Percentiles rank a stretch among this genome's conserved stretches.
These are phyloP conservation scores for Nitzschia inconspicua DNA, from an alignment of 108 stramenopile species.

Conservation along the genomic window DNA sequence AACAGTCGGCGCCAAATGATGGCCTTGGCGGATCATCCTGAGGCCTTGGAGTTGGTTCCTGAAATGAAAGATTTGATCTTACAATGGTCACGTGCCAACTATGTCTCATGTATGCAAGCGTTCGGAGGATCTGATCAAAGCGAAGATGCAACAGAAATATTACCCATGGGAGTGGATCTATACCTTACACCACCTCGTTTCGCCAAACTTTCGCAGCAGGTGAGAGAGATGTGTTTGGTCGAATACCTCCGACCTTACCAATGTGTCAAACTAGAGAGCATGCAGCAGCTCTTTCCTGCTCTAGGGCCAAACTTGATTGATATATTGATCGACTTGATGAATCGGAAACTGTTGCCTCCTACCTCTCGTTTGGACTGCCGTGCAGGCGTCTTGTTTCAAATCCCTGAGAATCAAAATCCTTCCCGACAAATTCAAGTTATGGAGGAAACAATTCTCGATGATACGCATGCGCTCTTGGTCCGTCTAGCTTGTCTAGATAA, in stretches of 20 bases:
- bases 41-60: conserved; percentile 46
- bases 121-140: conserved; percentile 3
- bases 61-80: conserved; percentile 29
- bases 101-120: conserved; percentile 32
- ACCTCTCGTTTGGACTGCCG: conserved; percentile 29
- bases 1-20: conserved; percentile 37
- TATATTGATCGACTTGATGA: conserved; percentile 33
- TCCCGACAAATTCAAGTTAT: not conserved
- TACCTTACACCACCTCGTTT: conserved; percentile 47
- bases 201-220: conserved; percentile 28
- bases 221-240: conserved; percentile 61
- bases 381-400: conserved; percentile 7
- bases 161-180: conserved; percentile 30
- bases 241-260: conserved; percentile 72
- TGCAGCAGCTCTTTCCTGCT: conserved; percentile 39
- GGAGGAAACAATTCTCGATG: conserved; percentile 34
- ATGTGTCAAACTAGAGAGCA: conserved; percentile 47
- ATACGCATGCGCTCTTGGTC: conserved; percentile 45
- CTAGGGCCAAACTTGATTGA: conserved; percentile 12
- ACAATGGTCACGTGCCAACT: conserved; percentile 33
- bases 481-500: conserved; percentile 51
- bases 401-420: not conserved
- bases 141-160: not conserved
- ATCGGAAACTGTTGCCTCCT: conserved; percentile 16
- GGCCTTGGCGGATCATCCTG: conserved; percentile 49